Percentiles rank a stretch among this genome's conserved stretches.
phyloP scores from a whole-genome alignment of 1,284 basidiomycete genomes.

The Takashimella tepidaria region DNA sequence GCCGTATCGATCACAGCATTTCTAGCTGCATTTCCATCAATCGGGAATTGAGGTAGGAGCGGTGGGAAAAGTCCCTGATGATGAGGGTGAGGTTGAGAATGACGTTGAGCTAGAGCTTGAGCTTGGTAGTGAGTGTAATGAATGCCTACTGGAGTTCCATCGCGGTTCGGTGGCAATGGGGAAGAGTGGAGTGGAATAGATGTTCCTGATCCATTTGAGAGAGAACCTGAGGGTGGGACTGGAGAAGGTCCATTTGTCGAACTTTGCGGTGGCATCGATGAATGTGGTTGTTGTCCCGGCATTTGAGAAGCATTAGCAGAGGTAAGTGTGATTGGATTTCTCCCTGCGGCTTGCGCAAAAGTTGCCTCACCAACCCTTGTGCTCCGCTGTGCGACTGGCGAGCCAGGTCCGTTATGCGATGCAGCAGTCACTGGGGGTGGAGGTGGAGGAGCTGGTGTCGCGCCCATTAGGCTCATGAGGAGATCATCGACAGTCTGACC shows the following conservation, averaged over 20 bases:
- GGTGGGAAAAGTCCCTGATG: neutral
- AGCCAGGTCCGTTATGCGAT: constrained; percentile 1
- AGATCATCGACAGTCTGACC: constrained; percentile 43
- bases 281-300: neutral
- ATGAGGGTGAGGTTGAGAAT: neutral
- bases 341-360: constrained; percentile 16
- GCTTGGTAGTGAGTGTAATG: too few species aligned
- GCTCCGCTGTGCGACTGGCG: neutral
- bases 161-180: too few species aligned
- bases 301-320: neutral
- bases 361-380: constrained; percentile 19
- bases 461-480: constrained; percentile 34
- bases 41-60: neutral
- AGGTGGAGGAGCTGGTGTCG: constrained; percentile 7
- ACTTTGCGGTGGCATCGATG: neutral
- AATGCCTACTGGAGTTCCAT: too few species aligned
- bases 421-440: constrained; percentile 3
- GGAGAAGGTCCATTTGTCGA: neutral
- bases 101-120: too few species aligned
- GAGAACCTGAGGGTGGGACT: too few species aligned
- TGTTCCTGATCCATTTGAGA: too few species aligned
- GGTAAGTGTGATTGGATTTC: neutral
- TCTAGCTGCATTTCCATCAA: neutral
- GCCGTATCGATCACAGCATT: neutral
- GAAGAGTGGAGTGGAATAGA: too few species aligned